Evolutionary conservation across 768 basidiomycete species (phyloP), one percentile per base, ranked within the genome.

Genomic region (Pisolithus sp.): DNA sequence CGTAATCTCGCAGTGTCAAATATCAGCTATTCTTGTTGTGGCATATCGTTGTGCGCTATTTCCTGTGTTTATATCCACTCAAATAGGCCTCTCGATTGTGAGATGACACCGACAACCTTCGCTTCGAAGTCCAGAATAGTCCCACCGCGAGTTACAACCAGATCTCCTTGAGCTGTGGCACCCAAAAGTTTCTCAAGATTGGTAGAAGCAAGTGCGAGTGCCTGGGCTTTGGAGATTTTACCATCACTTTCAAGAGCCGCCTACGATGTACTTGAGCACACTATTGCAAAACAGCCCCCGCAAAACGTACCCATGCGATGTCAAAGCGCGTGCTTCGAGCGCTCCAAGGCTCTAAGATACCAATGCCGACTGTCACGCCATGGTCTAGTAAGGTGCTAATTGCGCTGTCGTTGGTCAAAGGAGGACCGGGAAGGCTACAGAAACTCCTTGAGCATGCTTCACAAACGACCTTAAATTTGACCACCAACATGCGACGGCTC

Each of bases 251-350:
- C 72, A 9, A 77, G 62, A 39, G 74, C 63, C 31, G 75, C 76
- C 65, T 75, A 48, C 2, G 51, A 44, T 46, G 24, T 2, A 26
- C n/a, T 47, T 51, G 2, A 57, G 60, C 20, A 53, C 44, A 31
- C 13, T 26, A 15, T 49, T 46, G 72, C 68, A 44, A 72, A 61
- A 50, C 56, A 52, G 58, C 15, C n/a, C 28, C 7, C 6, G 1
- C 38, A 50, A 37, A 46, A 71, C 81, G 58, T 55, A 85, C 88
- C 92, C 93, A 94, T 40, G 80, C 87, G 28, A 82, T 68, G 56
- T 95, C 91, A 57, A 92, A 88, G 15, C 86, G 79, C 9, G 86
- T 75, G 61, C 86, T 90, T 23, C 88, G 79, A 7, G 86, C 84
- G 24, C 77, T 74, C 85, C 85, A 91, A 38, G 78, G 77, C 54